Evolutionary conservation across 208 protist genomes (phyloP).

Genomic region (Crithidia acanthocephali): DNA sequence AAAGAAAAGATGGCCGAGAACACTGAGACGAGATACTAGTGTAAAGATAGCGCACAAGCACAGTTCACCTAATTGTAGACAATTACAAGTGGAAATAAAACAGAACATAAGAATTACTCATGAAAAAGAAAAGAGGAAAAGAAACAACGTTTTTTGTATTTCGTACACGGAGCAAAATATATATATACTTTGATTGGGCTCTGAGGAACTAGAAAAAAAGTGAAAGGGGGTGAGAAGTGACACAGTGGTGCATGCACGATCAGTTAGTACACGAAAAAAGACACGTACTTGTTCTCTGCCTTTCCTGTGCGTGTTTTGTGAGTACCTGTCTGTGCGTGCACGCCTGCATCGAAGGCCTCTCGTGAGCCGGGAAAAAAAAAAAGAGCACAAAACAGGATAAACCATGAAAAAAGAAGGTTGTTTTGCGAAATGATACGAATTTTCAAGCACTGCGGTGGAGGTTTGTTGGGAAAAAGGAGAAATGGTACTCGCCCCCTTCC

Average conservation of each 20-base stretch:
- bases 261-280: not conserved
- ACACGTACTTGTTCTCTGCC: not conserved
- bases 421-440: conserved; percentile 14
- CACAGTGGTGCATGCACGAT: conserved; percentile 1
- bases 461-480: conserved; percentile 1
- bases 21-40: not conserved
- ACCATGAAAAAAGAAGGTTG: conserved; percentile 5
- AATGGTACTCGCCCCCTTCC: not conserved
- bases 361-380: conserved; percentile 3
- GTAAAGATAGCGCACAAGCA: conserved; percentile 11
- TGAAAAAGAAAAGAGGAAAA: conserved; percentile 1
- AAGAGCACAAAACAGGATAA: not conserved
- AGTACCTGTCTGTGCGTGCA: not conserved
- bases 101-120: conserved; percentile 18
- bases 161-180: not conserved
- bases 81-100: not conserved
- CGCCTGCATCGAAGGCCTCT: not conserved
- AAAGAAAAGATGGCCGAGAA: not conserved
- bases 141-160: not conserved
- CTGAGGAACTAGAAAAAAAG: conserved; percentile 5
- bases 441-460: conserved; percentile 7
- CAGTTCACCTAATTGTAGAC: not conserved
- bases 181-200: not conserved
- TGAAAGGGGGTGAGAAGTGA: not conserved
- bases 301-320: too few species aligned